Percentiles rank a stretch among this genome's conserved stretches.
phyloP scores from a whole-genome alignment of 2,329 filamentous ascomycete species.

The Fusarium sambucinum region DNA sequence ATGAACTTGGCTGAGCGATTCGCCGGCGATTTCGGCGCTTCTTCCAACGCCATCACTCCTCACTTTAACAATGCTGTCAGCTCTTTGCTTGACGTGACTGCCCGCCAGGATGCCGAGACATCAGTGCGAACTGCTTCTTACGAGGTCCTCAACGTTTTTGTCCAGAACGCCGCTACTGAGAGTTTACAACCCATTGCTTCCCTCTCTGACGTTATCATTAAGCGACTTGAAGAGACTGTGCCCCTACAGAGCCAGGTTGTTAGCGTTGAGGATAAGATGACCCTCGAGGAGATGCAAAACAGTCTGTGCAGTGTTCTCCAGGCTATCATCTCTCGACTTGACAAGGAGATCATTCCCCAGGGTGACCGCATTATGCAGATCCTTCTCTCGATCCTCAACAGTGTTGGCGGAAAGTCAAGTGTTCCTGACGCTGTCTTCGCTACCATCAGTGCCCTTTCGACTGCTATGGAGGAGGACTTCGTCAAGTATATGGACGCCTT shows the following conservation, averaged over 20 bases:
- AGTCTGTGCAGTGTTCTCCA: slow-evolving; percentile 92
- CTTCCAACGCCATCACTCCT: slow-evolving; percentile 84
- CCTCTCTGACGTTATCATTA: slow-evolving; percentile 88
- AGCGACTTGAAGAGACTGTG: slow-evolving; percentile 90
- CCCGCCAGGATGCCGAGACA: slow-evolving; percentile 84
- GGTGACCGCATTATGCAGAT: slow-evolving; percentile 95
- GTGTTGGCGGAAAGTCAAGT: slow-evolving; percentile 85
- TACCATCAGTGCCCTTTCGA: slow-evolving; percentile 90
- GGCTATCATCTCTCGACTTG: slow-evolving; percentile 89
- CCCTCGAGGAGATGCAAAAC: slow-evolving; percentile 97
- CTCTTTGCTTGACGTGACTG: slow-evolving; percentile 86
- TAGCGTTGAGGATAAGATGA: slow-evolving; percentile 95
- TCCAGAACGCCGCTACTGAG: slow-evolving; percentile 89
- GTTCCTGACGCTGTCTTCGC: slow-evolving; percentile 96
- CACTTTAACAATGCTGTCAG: slow-evolving; percentile 94
- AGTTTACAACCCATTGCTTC: slow-evolving; percentile 83
- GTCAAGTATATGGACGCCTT: slow-evolving; percentile 98
- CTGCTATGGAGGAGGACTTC: slow-evolving; percentile 91
- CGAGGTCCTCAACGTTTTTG: slow-evolving; percentile 95
- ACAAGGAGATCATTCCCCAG: slow-evolving; percentile 89
- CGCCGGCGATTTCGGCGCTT: slow-evolving; percentile 82
- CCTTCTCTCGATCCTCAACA: slow-evolving; percentile 82
- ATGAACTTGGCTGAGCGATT: slow-evolving; percentile 99
- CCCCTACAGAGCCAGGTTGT: slow-evolving; percentile 93
- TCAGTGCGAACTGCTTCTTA: slow-evolving; percentile 95